phyloP scores from a whole-genome alignment of 768 basidiomycete genomes.

The Mycena metata region DNA sequence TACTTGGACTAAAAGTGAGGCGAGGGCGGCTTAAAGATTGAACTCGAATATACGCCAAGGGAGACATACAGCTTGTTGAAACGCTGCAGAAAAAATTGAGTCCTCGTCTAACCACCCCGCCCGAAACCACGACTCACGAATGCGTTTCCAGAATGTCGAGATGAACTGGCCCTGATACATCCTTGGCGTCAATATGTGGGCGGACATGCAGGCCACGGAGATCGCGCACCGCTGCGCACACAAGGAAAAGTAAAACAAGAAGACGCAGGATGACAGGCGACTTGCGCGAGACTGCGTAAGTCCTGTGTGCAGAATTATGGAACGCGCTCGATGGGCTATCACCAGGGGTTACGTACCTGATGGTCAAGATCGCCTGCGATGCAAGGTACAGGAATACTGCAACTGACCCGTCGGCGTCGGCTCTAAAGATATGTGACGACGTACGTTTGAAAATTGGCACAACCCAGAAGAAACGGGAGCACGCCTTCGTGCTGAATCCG shows the following conservation, averaged over 20 bases:
- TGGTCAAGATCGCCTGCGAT: slow-evolving; percentile 28
- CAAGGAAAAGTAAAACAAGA: slow-evolving; percentile 16
- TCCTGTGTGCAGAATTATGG: neutral
- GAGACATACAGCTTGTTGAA: neutral
- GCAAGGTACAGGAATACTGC: neutral
- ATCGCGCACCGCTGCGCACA: neutral
- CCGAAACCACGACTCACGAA: slow-evolving; percentile 19
- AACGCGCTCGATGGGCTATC: no score
- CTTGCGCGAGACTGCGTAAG: slow-evolving; percentile 32
- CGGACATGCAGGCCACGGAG: neutral
- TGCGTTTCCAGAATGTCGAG: slow-evolving; percentile 18
- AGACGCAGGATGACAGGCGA: slow-evolving; percentile 5
- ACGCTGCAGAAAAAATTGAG: neutral
- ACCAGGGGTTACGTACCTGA: slow-evolving; percentile 5
- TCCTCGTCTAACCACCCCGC: neutral
- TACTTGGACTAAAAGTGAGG: neutral
- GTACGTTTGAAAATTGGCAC: slow-evolving; percentile 34
- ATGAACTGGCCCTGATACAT: slow-evolving; percentile 1
- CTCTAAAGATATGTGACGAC: neutral
- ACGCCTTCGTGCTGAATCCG: slow-evolving; percentile 28
- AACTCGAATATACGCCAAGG: neutral
- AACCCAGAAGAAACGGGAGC: slow-evolving; percentile 25
- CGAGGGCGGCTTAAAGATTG: neutral
- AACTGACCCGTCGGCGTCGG: no score
- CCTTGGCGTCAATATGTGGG: neutral